phyloP scores from a whole-genome alignment of 2,329 filamentous ascomycete genomes.

The Arthrobotrys megalospora region DNA sequence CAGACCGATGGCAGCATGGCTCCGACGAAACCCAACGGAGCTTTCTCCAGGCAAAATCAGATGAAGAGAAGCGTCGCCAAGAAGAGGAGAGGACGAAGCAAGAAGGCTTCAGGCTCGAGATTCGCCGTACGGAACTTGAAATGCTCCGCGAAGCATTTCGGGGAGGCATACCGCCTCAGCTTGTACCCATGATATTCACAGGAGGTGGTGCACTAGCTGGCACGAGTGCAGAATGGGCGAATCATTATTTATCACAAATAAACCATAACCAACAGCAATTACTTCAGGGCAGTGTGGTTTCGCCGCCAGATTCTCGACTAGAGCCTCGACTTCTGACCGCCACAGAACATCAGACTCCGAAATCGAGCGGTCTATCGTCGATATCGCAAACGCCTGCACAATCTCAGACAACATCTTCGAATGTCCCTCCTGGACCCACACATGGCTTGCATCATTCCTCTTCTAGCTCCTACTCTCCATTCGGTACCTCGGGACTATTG shows the following conservation, averaged over 20 bases:
- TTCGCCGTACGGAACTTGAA: conserved; percentile 71
- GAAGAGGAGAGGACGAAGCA: conserved; percentile 73
- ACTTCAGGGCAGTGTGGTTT: conserved; percentile 65
- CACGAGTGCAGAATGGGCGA: conserved; percentile 71
- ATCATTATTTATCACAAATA: conserved; percentile 70
- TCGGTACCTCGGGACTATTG: conserved; percentile 46
- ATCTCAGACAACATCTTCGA: conserved; percentile 65
- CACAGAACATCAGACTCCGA: conserved; percentile 62
- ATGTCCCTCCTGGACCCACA: conserved; percentile 50
- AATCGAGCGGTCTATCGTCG: conserved; percentile 66
- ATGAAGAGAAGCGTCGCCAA: conserved; percentile 72
- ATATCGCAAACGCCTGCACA: conserved; percentile 67
- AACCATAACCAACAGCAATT: conserved; percentile 68
- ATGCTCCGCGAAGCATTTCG: conserved; percentile 72
- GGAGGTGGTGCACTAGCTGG: conserved; percentile 70
- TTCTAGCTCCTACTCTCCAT: conserved; percentile 67
- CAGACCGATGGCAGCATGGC: conserved; percentile 69
- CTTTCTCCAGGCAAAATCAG: conserved; percentile 71
- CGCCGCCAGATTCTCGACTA: conserved; percentile 51
- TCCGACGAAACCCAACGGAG: conserved; percentile 72
- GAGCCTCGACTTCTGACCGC: conserved; percentile 53
- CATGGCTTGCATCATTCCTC: conserved; percentile 61
- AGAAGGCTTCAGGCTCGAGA: conserved; percentile 70
- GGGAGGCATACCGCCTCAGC: conserved; percentile 71
- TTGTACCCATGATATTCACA: conserved; percentile 73